A percentile compares a stretch with the other conserved stretches of the same genome.
phyloP scores from a whole-genome alignment of 345 rosid species.

The Brassica rapa region DNA sequence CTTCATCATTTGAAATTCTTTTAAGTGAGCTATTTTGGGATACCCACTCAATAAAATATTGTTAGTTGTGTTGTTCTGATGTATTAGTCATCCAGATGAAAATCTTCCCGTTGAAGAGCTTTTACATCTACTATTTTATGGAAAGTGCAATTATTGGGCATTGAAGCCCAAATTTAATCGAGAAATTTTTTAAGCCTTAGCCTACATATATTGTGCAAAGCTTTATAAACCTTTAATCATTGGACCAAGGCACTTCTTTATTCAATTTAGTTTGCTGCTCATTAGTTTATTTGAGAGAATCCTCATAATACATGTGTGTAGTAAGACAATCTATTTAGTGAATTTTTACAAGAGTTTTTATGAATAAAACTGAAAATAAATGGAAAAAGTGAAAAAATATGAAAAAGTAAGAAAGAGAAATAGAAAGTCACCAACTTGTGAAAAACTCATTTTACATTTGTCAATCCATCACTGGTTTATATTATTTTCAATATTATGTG shows the following conservation, averaged over 20 bases:
- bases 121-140: background rate
- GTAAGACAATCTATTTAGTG: too few relatives aligned
- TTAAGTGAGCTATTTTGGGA: background rate
- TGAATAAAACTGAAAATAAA: too few relatives aligned
- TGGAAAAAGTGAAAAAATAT: background rate
- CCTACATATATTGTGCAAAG: too few relatives aligned
- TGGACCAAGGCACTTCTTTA: background rate
- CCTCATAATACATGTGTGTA: too few relatives aligned
- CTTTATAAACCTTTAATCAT: background rate
- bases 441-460: background rate
- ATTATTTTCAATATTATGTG: background rate
- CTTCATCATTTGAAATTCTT: background rate
- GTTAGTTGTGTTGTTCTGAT: background rate
- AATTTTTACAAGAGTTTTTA: too few relatives aligned
- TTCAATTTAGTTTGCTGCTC: background rate
- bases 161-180: background rate
- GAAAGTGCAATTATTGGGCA: background rate
- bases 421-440: background rate
- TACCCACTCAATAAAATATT: background rate
- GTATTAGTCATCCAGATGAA: background rate
- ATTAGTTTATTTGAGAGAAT: background rate
- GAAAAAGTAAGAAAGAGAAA: background rate
- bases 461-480: background rate
- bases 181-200: background rate
- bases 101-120: background rate